Conservation (phyloP, 257 asterid species). For the Lantana camara region DNA sequence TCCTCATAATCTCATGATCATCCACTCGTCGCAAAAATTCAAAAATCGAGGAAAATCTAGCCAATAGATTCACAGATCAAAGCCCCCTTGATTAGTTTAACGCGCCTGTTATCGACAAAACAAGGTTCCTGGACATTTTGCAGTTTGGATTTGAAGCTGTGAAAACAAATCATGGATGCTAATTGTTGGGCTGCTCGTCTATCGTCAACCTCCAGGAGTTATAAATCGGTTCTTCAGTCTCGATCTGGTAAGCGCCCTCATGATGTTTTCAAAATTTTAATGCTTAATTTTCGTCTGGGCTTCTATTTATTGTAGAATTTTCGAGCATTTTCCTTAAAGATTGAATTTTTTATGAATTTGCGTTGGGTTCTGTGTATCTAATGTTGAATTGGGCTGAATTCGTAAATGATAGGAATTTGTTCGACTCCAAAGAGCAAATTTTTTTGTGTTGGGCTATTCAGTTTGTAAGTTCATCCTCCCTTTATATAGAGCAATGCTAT, state of each 20-base stretch:
- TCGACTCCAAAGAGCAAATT: background rate
- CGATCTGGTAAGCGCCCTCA: constrained; percentile 68
- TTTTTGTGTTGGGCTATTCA: background rate
- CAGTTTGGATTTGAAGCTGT: constrained; percentile 29
- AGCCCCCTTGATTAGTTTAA: constrained; percentile 26
- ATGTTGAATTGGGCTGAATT: background rate
- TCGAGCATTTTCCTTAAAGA: background rate
- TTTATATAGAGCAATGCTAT: background rate
- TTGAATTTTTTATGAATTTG: constrained; percentile 19
- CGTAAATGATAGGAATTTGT: background rate
- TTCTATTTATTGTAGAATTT: constrained; percentile 14
- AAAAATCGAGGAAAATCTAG: constrained; percentile 15
- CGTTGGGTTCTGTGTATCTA: background rate
- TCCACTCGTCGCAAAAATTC: constrained; percentile 37
- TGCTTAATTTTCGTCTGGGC: constrained; percentile 5
- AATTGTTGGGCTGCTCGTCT: constrained; percentile 88
- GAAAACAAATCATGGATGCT: constrained; percentile 66
- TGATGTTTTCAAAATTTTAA: constrained; percentile 4
- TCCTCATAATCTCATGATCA: constrained; percentile 36
- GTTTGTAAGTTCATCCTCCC: background rate
- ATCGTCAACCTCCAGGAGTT: constrained; percentile 71
- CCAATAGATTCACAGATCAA: constrained; percentile 16
- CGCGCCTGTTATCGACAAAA: constrained; percentile 33
- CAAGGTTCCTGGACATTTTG: constrained; percentile 18
- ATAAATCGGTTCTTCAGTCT: constrained; percentile 81